Percentiles rank a stretch among this genome's conserved stretches.
Evolutionary conservation across 2,329 filamentous ascomycete species (phyloP).

Genomic region (Aureobasidium sp.): DNA sequence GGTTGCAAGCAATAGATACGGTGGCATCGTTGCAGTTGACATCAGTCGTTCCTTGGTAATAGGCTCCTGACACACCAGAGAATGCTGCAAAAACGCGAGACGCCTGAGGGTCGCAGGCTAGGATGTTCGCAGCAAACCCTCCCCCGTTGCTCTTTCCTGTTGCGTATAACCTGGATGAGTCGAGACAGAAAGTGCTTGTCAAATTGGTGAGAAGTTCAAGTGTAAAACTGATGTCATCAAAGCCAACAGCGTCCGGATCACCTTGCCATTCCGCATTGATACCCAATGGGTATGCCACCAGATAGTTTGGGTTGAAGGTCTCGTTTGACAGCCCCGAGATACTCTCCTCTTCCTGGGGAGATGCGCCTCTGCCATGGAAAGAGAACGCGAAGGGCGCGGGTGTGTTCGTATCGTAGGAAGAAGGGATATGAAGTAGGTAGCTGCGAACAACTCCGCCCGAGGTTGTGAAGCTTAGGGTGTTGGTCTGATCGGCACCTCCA

Average conservation of each 20-base stretch:
- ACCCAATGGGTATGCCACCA: slow-evolving; percentile 38
- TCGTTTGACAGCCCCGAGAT: slow-evolving; percentile 39
- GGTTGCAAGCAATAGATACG: slow-evolving; percentile 20
- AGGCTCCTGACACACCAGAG: slow-evolving; percentile 39
- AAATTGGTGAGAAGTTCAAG: slow-evolving; percentile 32
- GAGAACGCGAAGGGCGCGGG: slow-evolving; percentile 38
- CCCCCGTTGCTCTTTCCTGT: slow-evolving; percentile 46
- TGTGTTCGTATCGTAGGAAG: slow-evolving; percentile 29
- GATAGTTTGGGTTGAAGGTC: slow-evolving; percentile 34
- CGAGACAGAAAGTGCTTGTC: slow-evolving; percentile 34
- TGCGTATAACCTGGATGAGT: slow-evolving; percentile 33
- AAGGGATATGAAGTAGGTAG: slow-evolving; percentile 31
- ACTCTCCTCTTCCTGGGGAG: slow-evolving; percentile 29
- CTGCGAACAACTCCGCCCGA: slow-evolving; percentile 19
- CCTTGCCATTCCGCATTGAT: slow-evolving; percentile 31
- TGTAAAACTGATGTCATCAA: slow-evolving; percentile 37
- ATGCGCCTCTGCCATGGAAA: slow-evolving; percentile 36
- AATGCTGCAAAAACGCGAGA: slow-evolving; percentile 41
- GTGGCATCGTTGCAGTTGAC: slow-evolving; percentile 14
- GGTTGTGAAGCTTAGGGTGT: slow-evolving; percentile 17
- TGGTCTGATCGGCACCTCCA: slow-evolving; percentile 17
- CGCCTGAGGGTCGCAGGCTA: slow-evolving; percentile 36
- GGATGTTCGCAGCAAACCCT: slow-evolving; percentile 37
- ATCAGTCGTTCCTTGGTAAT: slow-evolving; percentile 29
- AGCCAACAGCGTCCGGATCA: slow-evolving; percentile 30